Evolutionary conservation across 2,329 filamentous ascomycete genomes (phyloP).

Genomic region (Cercospora sp.): DNA sequence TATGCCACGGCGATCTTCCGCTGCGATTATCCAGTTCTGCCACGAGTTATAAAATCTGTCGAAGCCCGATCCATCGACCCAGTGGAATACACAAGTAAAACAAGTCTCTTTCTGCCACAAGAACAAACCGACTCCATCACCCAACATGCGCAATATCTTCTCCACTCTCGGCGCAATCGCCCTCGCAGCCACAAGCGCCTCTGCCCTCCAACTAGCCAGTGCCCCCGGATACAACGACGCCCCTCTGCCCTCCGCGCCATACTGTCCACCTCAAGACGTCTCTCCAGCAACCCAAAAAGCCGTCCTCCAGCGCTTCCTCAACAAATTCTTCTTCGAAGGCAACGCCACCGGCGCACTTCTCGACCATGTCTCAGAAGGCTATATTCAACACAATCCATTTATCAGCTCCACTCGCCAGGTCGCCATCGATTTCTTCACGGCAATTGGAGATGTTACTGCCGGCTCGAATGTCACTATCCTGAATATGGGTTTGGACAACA

Average conservation of each 20-base stretch:
- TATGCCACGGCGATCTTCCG: not conserved
- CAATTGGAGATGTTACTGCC: not conserved
- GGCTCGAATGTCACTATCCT: not conserved
- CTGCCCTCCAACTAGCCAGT: not conserved
- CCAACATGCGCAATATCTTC: not conserved
- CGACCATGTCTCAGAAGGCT: not conserved
- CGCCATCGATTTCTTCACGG: not conserved
- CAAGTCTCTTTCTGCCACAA: not conserved
- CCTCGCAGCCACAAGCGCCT: not conserved
- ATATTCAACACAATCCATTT: constrained; percentile 7
- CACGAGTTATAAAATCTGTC: not conserved
- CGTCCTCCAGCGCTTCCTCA: not conserved
- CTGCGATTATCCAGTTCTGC: not conserved
- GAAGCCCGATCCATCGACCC: not conserved
- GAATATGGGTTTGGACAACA: not conserved
- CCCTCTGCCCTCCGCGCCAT: not conserved
- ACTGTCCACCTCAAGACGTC: not conserved
- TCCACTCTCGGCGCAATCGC: not conserved
- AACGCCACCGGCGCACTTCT: not conserved
- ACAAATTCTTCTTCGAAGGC: constrained; percentile 2
- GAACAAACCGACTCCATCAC: not conserved
- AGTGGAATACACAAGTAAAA: not conserved
- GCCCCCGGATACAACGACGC: not conserved
- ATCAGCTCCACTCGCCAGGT: not conserved
- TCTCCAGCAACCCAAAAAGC: not conserved